Percentiles rank a stretch among this genome's conserved stretches.
Evolutionary conservation across 345 rosid species (phyloP).

Genomic region (Erucastrum elatum): DNA sequence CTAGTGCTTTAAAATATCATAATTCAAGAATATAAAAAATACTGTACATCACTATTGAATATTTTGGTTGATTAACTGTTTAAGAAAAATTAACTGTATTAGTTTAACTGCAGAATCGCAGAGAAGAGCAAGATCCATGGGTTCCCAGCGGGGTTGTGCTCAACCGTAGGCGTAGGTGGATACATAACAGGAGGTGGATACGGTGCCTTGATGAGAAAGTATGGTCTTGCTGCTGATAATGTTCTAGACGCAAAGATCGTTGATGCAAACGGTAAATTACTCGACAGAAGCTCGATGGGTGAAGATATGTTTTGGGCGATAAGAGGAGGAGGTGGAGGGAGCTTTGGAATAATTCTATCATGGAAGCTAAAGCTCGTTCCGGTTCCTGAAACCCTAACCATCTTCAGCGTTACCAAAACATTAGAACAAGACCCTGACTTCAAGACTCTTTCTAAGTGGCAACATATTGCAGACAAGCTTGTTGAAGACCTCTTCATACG

Average conservation of each 20-base stretch:
- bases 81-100: too few relatives aligned
- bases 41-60: background rate
- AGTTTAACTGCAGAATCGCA: constrained; percentile 37
- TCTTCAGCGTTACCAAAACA: constrained; percentile 50
- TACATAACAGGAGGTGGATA: constrained; percentile 62
- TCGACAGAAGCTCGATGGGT: constrained; percentile 55
- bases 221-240: constrained; percentile 67
- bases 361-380: constrained; percentile 66
- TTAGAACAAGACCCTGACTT: constrained; percentile 41
- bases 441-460: constrained; percentile 53
- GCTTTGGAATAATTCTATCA: constrained; percentile 58
- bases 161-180: constrained; percentile 62
- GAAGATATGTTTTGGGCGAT: constrained; percentile 73
- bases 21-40: background rate
- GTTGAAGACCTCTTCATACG: constrained; percentile 53
- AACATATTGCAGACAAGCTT: constrained; percentile 43
- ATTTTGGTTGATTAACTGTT: background rate
- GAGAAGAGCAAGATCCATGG: constrained; percentile 60
- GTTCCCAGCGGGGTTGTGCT: constrained; percentile 61
- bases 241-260: constrained; percentile 62
- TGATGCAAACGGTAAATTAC: constrained; percentile 52
- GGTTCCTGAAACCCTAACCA: constrained; percentile 55
- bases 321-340: constrained; percentile 68
- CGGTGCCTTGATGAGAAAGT: constrained; percentile 69
- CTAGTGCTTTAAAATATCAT: background rate